Evolutionary conservation across 176 grass and related monocot species (phyloP).

Genomic region (Coix lacrymajobi): DNA sequence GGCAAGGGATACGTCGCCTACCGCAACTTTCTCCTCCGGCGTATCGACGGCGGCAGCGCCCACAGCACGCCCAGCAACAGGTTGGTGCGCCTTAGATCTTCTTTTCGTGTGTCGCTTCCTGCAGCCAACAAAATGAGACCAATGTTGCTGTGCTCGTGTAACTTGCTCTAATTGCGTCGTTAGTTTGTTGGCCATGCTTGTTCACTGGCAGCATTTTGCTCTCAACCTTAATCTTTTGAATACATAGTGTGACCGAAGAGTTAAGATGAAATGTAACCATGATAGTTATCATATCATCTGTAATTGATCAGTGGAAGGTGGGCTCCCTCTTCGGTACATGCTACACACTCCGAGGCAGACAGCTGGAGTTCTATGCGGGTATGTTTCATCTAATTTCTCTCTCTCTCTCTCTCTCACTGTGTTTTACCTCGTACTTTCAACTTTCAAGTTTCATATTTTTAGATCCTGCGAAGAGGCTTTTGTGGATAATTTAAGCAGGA

Average conservation of each 20-base stretch:
- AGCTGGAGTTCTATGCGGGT: conserved; percentile 72
- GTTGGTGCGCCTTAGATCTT: conserved; percentile 22
- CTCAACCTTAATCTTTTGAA: conserved; percentile 2
- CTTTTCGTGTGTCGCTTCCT: not conserved
- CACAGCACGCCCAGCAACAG: conserved; percentile 83
- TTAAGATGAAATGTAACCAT: conserved; percentile 27
- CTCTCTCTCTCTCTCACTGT: not conserved
- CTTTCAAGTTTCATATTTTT: not conserved
- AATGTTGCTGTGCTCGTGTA: not conserved
- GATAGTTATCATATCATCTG: not conserved
- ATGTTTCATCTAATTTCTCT: conserved; percentile 9
- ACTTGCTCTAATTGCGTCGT: not conserved
- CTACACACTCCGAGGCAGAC: conserved; percentile 56
- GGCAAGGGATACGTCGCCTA: conserved; percentile 77
- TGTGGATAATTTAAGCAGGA: not conserved
- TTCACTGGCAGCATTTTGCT: not conserved
- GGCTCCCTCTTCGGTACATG: conserved; percentile 40
- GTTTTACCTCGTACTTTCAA: not conserved
- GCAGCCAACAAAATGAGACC: conserved; percentile 9
- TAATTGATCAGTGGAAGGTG: conserved; percentile 58
- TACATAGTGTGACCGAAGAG: not conserved
- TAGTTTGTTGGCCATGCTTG: not conserved
- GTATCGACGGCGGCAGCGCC: conserved; percentile 53
- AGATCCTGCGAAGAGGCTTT: not conserved
- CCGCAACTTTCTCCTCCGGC: conserved; percentile 69